Base-by-base conservation (phyloP, 495 filamentous ascomycete species). In the Trypethelium eluteriae region DNA sequence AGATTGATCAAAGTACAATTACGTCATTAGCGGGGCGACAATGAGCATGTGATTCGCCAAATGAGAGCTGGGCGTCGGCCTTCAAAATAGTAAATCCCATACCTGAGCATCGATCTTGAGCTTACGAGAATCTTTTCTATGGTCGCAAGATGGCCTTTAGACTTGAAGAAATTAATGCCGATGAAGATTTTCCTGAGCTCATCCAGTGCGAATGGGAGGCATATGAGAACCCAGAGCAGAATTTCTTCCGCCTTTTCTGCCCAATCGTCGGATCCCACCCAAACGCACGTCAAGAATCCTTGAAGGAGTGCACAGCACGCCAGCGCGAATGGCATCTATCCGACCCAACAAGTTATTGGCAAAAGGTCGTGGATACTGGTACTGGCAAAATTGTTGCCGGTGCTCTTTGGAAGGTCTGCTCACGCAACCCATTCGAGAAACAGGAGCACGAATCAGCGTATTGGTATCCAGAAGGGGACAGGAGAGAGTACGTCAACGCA, bases 281-380 rank as follows among this genome's bases (percentile, higher is more conserved):
- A 25, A 25, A 25, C 25, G 25, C 25, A 25, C 64, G 64, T 6
- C 46, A 65, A 14, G 46, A 50, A 12, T 65, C 64, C 16, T 18
- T 65, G 32, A 5, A 38, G 64, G 46, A 65, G 16, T 65, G 47
- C 10, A 65, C 44, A 39, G 36, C 38, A 32, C 64, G 64, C 14
- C 49, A 56, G 64, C 47, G 56, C 9, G 64, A 65, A 38, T 65
- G 64, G 64, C 64, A 65, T n/a, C 2, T 25, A 3, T 56, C 36
- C 10, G 64, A 65, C 18, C 64, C 64, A 9, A 59, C 53, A 34
- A 59, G 53, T 11, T 38, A 56, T 39, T 65, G 64, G 64, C 64
- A 56, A 9, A 65, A 65, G n/a, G 64, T 65, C 25, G 32, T 18
- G 14, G 64, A 65, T 56, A 57, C 44, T 3, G 10, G 25, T 25